Conservation (phyloP, 2,329 filamentous ascomycete species). For the Xylariaceae sp. region DNA sequence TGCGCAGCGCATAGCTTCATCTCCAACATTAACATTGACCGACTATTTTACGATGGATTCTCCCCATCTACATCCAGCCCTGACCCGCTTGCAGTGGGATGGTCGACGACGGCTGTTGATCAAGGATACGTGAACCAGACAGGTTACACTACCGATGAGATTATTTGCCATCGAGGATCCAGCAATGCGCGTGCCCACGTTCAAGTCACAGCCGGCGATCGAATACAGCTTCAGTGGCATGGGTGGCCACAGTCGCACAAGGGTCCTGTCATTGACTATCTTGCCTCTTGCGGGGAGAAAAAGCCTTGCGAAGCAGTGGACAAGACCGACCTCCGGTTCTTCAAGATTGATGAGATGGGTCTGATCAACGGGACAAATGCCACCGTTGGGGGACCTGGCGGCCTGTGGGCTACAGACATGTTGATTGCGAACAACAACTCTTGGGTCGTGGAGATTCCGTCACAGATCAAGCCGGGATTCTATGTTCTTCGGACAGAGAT, state of each 20-base stretch:
- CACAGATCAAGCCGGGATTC: conserved; percentile 41
- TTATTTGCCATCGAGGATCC: conserved; percentile 36
- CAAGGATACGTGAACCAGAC: conserved; percentile 41
- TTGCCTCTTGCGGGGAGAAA: conserved; percentile 30
- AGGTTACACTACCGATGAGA: conserved; percentile 32
- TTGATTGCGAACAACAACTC: conserved; percentile 48
- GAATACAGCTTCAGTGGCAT: conserved; percentile 37
- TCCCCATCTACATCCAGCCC: conserved; percentile 17
- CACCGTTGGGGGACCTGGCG: conserved; percentile 22
- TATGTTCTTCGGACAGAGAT: conserved; percentile 52
- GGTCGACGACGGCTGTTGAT: conserved; percentile 30
- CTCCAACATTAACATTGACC: conserved; percentile 26
- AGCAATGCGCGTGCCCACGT: conserved; percentile 31
- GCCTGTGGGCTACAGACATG: conserved; percentile 36
- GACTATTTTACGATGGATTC: conserved; percentile 26
- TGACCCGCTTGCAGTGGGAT: conserved; percentile 23
- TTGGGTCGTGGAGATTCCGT: conserved; percentile 45
- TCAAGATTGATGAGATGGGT: conserved; percentile 33
- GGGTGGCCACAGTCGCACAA: conserved; percentile 37
- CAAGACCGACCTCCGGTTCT: conserved; percentile 33
- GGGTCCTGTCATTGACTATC: conserved; percentile 38
- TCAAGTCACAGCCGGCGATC: conserved; percentile 32
- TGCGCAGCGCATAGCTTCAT: conserved; percentile 25
- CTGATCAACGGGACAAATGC: conserved; percentile 23
- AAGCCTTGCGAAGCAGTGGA: conserved; percentile 33